Evolutionary conservation across 176 grass and related monocot species (phyloP).

Genomic region (Lolium multiflorum): DNA sequence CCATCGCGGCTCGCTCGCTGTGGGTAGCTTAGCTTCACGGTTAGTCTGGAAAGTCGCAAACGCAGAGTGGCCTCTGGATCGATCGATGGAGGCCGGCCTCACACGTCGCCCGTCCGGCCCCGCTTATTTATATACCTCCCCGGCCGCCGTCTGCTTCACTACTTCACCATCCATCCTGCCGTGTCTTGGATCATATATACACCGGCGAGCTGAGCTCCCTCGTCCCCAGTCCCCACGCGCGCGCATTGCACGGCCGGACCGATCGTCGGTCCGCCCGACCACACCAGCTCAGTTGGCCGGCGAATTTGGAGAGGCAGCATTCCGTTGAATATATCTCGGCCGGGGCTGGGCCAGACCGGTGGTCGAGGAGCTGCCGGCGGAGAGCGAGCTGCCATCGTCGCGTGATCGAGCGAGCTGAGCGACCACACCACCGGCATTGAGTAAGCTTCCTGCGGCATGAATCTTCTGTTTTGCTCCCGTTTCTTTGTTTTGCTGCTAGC

Average conservation of each 20-base stretch:
- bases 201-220: background rate
- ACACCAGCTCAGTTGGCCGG: background rate
- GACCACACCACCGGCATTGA: background rate
- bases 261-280: background rate
- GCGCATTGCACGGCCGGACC: background rate
- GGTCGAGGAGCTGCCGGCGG: background rate
- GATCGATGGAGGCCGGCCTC: background rate
- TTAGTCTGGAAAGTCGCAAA: background rate
- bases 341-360: background rate
- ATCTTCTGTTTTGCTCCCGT: background rate
- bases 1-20: background rate
- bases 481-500: background rate
- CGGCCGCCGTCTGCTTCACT: background rate
- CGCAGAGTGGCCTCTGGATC: background rate
- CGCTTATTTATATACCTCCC: conserved; percentile 20
- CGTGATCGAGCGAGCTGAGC: background rate
- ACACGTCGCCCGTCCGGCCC: conserved; percentile 1
- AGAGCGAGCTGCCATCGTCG: background rate
- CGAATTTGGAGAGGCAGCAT: background rate
- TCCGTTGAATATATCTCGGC: background rate
- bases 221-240: background rate
- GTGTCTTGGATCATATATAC: background rate
- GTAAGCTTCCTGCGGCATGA: background rate
- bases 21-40: conserved; percentile 3
- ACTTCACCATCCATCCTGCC: background rate